Percentiles rank a stretch among this genome's conserved stretches.
phyloP scores from a whole-genome alignment of 495 filamentous ascomycete species.

The Daldinia caldariorum region DNA sequence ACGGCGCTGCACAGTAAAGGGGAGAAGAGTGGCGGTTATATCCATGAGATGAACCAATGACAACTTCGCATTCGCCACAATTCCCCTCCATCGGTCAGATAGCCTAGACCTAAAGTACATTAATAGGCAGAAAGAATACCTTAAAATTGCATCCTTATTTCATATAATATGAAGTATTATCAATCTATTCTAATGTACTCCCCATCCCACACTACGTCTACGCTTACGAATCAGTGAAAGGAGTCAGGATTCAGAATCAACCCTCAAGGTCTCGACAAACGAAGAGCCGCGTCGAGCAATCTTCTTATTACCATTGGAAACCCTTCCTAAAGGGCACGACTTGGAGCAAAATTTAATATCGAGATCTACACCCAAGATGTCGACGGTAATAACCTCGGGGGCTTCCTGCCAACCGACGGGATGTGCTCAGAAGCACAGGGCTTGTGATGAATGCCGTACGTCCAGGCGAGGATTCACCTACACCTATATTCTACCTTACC shows the following conservation, averaged over 20 bases:
- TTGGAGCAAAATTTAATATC: neutral
- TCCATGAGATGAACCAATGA: neutral
- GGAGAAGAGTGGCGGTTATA: constrained; percentile 3
- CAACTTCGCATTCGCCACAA: neutral
- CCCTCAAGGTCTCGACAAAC: neutral
- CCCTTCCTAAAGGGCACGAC: neutral
- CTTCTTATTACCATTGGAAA: neutral
- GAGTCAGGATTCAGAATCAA: neutral
- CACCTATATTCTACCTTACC: neutral
- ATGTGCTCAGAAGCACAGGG: constrained; percentile 57
- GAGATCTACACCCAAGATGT: constrained; percentile 12
- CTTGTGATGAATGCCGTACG: constrained; percentile 73
- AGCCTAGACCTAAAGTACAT: neutral
- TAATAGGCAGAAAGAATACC: neutral
- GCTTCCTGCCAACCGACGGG: constrained; percentile 15
- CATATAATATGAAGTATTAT: constrained; percentile 3
- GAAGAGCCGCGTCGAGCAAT: neutral
- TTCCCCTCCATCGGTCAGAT: neutral
- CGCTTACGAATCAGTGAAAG: constrained; percentile 33
- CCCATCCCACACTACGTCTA: neutral
- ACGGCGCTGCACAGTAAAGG: neutral
- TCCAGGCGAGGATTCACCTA: constrained; percentile 17
- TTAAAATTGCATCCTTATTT: neutral
- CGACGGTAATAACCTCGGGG: constrained; percentile 20
- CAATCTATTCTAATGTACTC: constrained; percentile 14